Evolutionary conservation across 2,329 filamentous ascomycete genomes (phyloP), one percentile per base, ranked within the genome.

Genomic region (Aspergillus felis): DNA sequence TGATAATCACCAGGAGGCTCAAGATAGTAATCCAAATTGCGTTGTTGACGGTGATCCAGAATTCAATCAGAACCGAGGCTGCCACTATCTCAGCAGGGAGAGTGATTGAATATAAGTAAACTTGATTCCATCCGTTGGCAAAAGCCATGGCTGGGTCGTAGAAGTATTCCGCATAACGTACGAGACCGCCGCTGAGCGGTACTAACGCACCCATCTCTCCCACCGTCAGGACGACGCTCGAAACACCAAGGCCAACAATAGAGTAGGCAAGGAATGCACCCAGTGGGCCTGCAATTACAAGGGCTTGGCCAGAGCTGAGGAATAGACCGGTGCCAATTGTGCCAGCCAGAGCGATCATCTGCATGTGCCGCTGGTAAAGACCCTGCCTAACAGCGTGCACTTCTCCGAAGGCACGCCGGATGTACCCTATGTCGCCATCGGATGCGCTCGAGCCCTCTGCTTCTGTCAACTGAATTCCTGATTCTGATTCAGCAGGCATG

Each of bases 291-390:
- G 66, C 66, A 25, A 61, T 63, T 1, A 66, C 65, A 47, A 75
- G 68, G 4, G 71, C 71, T 44, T 59, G 58, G 3, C 73, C 73
- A 17, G 69, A 73, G 38, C 71, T 67, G 10, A 75, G 64, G 32
- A 76, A 75, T 1, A 75, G 65, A 50, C 73, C 72, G 0, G 72
- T 75, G 9, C 73, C 72, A 44, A 75, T 71, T 3, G 70, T 73
- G 32, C 74, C 72, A 3, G 72, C 72, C 14, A 76, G 60, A 12
- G 73, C 71, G 48, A 75, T 74, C 71, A 75, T 74, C 57, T 72
- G 68, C 49, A 73, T 72, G 41, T 73, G 71, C 6, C 71, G 65
- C 55, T 71, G 66, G 46, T 68, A 64, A 4, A 72, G 66, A 17
- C 69, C 70, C 42, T 70, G 66, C 48, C 54, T 59, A 44, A 69